Conservation (phyloP, 2,329 filamentous ascomycete genomes). For the Penicillium sp. region DNA sequence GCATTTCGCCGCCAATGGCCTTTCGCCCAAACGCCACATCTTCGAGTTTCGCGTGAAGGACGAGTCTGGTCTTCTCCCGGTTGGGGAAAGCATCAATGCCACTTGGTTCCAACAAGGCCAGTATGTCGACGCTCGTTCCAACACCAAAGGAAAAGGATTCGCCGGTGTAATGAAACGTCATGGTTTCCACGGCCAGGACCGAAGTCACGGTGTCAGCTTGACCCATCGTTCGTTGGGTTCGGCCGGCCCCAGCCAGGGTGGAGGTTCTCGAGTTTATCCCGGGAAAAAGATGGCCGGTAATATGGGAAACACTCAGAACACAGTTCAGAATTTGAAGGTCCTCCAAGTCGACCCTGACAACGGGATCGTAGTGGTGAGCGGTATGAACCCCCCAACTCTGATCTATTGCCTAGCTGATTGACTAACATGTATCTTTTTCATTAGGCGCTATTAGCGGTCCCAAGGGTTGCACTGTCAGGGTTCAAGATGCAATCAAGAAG, state of each 20-base stretch:
- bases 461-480: conserved; percentile 74
- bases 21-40: conserved; percentile 77
- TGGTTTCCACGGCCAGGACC: conserved; percentile 81
- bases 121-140: conserved; percentile 76
- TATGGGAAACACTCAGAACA: conserved; percentile 86
- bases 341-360: conserved; percentile 80
- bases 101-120: conserved; percentile 89
- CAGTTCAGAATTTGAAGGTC: conserved; percentile 84
- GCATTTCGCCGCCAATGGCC: conserved; percentile 74
- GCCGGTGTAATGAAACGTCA: conserved; percentile 97
- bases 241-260: conserved; percentile 80
- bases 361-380: conserved; percentile 82
- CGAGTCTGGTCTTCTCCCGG: conserved; percentile 63
- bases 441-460: conserved; percentile 72
- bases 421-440: conserved; percentile 8
- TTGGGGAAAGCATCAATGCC: conserved; percentile 72
- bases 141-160: conserved; percentile 84
- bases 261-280: conserved; percentile 83
- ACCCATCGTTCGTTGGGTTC: conserved; percentile 91
- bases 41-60: conserved; percentile 81
- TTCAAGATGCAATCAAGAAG: conserved; percentile 91
- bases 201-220: conserved; percentile 91
- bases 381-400: conserved; percentile 40
- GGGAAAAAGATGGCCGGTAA: conserved; percentile 97
- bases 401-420: background rate